phyloP scores from a whole-genome alignment of 208 protist species.

The Wallacemonas collosoma region DNA sequence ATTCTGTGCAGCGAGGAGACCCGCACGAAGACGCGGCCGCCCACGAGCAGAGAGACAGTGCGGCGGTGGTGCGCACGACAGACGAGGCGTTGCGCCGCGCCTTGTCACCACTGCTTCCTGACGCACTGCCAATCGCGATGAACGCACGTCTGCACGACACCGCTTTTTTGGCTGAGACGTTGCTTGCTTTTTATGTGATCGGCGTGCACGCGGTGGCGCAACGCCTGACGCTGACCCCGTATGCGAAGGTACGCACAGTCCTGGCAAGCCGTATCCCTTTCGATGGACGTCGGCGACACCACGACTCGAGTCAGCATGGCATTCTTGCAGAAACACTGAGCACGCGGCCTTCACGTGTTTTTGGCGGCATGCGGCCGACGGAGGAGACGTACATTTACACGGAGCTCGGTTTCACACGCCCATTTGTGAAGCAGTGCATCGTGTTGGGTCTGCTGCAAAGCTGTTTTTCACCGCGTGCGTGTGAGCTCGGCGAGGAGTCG shows the following conservation, averaged over 20 bases:
- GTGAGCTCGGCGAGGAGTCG: neutral
- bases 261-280: constrained; percentile 36
- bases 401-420: constrained; percentile 65
- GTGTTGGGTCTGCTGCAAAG: constrained; percentile 33
- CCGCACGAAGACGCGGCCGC: constrained; percentile 1
- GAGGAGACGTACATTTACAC: constrained; percentile 72
- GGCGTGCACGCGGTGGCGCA: constrained; percentile 39
- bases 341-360: constrained; percentile 40
- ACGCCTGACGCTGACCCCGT: constrained; percentile 33
- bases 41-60: neutral
- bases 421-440: constrained; percentile 62
- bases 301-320: constrained; percentile 18
- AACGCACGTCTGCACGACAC: constrained; percentile 7
- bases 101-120: constrained; percentile 22
- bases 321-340: constrained; percentile 48
- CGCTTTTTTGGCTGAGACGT: constrained; percentile 40
- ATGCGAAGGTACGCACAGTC: constrained; percentile 47
- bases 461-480: constrained; percentile 3
- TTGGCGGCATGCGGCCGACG: constrained; percentile 35
- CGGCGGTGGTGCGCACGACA: neutral
- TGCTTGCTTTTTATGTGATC: constrained; percentile 47
- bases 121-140: neutral
- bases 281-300: constrained; percentile 3
- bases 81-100: constrained; percentile 19
- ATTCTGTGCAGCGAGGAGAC: neutral